Percentiles rank a stretch among this genome's conserved stretches.
Conservation (phyloP, 352 stramenopile genomes). For the Pythium rishiriense region DNA sequence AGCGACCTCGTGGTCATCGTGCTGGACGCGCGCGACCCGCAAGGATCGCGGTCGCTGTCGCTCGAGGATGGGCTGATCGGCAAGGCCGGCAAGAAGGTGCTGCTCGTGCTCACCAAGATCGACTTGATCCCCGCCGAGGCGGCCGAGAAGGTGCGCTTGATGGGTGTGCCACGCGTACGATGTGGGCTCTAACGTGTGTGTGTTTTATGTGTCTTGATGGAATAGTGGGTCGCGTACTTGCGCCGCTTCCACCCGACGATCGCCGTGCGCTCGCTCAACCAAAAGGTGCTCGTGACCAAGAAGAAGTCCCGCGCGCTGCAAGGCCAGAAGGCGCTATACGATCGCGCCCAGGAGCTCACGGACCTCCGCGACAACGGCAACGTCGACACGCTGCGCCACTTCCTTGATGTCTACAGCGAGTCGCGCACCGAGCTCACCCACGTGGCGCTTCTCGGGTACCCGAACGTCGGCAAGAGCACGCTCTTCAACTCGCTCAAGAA, state of each 20-base stretch:
- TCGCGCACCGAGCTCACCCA: conserved; percentile 70
- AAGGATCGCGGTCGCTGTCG: conserved; percentile 91
- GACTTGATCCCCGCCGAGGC: conserved; percentile 92
- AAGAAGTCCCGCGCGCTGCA: conserved; percentile 80
- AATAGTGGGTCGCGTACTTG: conserved; percentile 91
- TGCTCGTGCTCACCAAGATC: conserved; percentile 99
- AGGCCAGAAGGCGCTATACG: conserved; percentile 64
- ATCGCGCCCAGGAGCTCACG: conserved; percentile 63
- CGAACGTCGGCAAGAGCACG: conserved; percentile 95
- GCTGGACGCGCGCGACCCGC: conserved; percentile 97
- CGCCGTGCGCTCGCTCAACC: conserved; percentile 79
- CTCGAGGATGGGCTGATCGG: conserved; percentile 95
- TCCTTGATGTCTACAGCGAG: conserved; percentile 97
- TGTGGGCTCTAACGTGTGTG: conserved; percentile 3
- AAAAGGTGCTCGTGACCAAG: conserved; percentile 90
- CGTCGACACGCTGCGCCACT: conserved; percentile 90
- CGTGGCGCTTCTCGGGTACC: conserved; percentile 98
- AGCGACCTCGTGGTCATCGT: conserved; percentile 84
- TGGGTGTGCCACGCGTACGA: background rate
- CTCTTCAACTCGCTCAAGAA: conserved; percentile 96
- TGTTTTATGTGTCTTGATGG: conserved; percentile 1
- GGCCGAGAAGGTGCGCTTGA: conserved; percentile 66
- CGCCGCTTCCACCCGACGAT: conserved; percentile 94
- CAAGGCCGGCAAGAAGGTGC: conserved; percentile 95
- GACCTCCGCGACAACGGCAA: conserved; percentile 76